phyloP scores from a whole-genome alignment of 2,329 filamentous ascomycete genomes.

The Xylaria sp. region DNA sequence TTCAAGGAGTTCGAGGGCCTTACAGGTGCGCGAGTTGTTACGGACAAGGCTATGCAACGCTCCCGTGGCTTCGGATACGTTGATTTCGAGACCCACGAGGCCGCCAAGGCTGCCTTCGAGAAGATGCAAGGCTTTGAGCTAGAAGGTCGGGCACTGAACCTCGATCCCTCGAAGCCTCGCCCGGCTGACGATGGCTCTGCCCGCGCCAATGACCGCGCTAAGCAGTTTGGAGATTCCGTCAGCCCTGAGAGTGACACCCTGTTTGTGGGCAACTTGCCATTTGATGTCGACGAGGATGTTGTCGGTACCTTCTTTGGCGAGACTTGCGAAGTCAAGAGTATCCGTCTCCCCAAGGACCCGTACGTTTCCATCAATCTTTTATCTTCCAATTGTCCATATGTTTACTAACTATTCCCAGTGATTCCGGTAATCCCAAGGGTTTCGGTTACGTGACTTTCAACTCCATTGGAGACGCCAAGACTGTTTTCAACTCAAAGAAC shows the following conservation, averaged over 20 bases:
- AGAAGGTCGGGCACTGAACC: conserved; percentile 78
- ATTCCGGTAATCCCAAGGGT: conserved; percentile 86
- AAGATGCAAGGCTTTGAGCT: conserved; percentile 80
- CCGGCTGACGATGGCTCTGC: conserved; percentile 65
- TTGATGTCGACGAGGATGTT: conserved; percentile 80
- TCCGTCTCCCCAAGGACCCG: conserved; percentile 89
- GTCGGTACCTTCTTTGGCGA: conserved; percentile 80
- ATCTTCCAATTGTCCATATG: not conserved
- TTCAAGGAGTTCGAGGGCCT: conserved; percentile 84
- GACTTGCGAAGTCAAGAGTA: conserved; percentile 76
- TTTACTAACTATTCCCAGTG: conserved; percentile 60
- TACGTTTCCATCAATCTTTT: conserved; percentile 54
- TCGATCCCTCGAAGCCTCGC: conserved; percentile 80
- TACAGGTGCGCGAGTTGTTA: conserved; percentile 80
- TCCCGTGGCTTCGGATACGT: conserved; percentile 96
- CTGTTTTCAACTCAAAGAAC: conserved; percentile 75
- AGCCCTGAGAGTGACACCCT: conserved; percentile 87
- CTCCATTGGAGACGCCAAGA: conserved; percentile 84
- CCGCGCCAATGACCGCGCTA: conserved; percentile 72
- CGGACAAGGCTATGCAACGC: conserved; percentile 81
- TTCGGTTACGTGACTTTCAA: conserved; percentile 91
- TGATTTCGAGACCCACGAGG: conserved; percentile 77
- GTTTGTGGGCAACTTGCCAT: conserved; percentile 92
- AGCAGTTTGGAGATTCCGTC: conserved; percentile 80
- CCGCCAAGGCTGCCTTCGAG: conserved; percentile 77